These are phyloP conservation scores for Boletus insuetus DNA, from an alignment of 768 basidiomycete genomes.

Conservation along the genomic window DNA sequence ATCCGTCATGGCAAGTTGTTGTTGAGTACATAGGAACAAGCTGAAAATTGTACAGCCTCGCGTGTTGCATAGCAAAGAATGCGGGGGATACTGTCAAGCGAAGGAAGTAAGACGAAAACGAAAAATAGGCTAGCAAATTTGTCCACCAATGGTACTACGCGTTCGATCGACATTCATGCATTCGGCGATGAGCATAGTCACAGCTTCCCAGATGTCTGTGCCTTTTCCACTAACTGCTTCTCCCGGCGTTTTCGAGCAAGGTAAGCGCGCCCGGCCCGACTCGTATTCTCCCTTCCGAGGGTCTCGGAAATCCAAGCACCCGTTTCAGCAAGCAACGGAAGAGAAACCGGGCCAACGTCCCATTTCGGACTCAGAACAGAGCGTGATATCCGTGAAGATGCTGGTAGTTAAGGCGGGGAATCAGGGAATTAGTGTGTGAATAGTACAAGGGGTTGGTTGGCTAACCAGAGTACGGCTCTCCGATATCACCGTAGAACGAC, in stretches of 20 bases:
- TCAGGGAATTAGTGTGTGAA: neutral
- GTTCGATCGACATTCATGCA: neutral
- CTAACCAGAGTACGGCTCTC: constrained; percentile 28
- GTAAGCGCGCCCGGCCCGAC: constrained; percentile 74
- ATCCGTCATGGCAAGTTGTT: too few species aligned
- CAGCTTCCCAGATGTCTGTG: constrained; percentile 3
- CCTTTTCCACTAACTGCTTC: constrained; percentile 19
- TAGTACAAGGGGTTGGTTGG: neutral
- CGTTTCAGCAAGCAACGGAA: constrained; percentile 67
- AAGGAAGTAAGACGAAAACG: neutral
- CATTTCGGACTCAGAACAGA: constrained; percentile 16
- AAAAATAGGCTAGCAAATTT: neutral
- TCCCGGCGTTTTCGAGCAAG: constrained; percentile 48
- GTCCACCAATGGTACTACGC: neutral
- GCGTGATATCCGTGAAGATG: neutral
- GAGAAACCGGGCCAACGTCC: constrained; percentile 45
- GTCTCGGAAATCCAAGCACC: constrained; percentile 80
- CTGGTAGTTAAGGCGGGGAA: neutral
- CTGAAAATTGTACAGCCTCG: neutral
- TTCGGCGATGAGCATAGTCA: neutral
- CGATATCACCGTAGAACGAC: constrained; percentile 52
- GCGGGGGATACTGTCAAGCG: neutral
- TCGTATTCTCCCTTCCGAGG: constrained; percentile 66
- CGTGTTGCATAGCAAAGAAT: neutral
- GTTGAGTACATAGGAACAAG: too few species aligned